A percentile compares a stretch with the other conserved stretches of the same genome.
Conservation (phyloP, 2,329 filamentous ascomycete species). For the Aureobasidium vineae region DNA sequence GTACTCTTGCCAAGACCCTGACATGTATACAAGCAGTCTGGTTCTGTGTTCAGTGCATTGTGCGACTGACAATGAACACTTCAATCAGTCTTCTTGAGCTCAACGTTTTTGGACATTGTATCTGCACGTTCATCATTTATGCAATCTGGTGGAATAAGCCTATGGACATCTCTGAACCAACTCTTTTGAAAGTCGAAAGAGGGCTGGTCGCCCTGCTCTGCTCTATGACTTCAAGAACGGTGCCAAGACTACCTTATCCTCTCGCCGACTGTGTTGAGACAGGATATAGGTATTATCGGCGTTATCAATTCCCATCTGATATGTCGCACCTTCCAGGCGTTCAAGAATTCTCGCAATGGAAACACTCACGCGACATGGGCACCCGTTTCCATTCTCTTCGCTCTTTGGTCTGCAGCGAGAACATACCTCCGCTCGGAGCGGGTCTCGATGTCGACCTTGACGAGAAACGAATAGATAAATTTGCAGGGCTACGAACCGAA, state of each 20-base stretch:
- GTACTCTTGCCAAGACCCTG: slow-evolving; percentile 29
- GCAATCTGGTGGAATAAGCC: slow-evolving; percentile 34
- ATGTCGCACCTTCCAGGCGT: too few species aligned
- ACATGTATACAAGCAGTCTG: slow-evolving; percentile 30
- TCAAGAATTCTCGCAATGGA: too few species aligned
- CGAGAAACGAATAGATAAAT: not conserved
- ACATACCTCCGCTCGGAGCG: too few species aligned
- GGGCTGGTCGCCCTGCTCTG: too few species aligned
- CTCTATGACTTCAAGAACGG: not conserved
- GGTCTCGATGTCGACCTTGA: not conserved
- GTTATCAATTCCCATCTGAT: too few species aligned
- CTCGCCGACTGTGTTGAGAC: not conserved
- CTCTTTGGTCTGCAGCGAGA: not conserved
- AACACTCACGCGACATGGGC: not conserved
- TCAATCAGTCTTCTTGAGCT: slow-evolving; percentile 32
- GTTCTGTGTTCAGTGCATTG: slow-evolving; percentile 32
- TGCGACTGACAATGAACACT: slow-evolving; percentile 28
- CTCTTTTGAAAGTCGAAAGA: not conserved
- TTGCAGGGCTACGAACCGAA: not conserved
- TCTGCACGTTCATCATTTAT: slow-evolving; percentile 31
- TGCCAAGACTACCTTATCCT: not conserved
- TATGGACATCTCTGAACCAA: slow-evolving; percentile 28
- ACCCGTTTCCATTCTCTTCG: not conserved
- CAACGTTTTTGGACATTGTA: slow-evolving; percentile 31
- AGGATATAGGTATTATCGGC: too few species aligned